Evolutionary conservation across 495 filamentous ascomycete species (phyloP).

Genomic region (Penicillium dipodomyicola): DNA sequence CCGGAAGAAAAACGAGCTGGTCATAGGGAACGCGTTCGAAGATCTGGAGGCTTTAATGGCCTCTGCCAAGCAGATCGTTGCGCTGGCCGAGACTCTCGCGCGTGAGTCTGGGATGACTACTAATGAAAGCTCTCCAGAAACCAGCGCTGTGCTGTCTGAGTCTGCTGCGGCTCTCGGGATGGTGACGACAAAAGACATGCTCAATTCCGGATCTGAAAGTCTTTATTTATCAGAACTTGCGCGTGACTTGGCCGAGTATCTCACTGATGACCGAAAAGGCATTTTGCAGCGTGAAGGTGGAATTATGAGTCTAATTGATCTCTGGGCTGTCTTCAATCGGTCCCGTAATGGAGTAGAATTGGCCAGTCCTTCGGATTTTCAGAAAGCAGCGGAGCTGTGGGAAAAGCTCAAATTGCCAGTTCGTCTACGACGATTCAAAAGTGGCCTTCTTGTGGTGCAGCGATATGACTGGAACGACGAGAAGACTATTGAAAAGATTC

Average conservation of each 20-base stretch:
- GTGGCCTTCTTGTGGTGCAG: conserved; percentile 89
- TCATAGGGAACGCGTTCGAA: conserved; percentile 93
- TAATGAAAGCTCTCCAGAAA: conserved; percentile 57
- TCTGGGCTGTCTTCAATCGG: conserved; percentile 98
- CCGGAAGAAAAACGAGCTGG: conserved; percentile 84
- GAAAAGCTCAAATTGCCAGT: conserved; percentile 86
- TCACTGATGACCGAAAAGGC: conserved; percentile 84
- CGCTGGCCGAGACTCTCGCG: conserved; percentile 85
- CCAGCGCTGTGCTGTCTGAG: conserved; percentile 72
- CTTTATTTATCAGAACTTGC: conserved; percentile 76
- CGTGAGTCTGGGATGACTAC: conserved; percentile 59
- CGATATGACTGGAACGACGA: conserved; percentile 85
- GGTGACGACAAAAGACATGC: conserved; percentile 93
- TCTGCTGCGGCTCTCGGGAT: conserved; percentile 83
- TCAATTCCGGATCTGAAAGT: conserved; percentile 53
- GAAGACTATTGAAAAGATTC: conserved; percentile 73
- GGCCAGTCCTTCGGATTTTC: conserved; percentile 87
- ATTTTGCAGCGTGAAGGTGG: conserved; percentile 82
- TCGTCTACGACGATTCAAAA: conserved; percentile 82
- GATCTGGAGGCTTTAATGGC: conserved; percentile 97
- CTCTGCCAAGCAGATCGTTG: conserved; percentile 91
- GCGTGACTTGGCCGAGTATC: conserved; percentile 86
- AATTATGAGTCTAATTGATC: conserved; percentile 90
- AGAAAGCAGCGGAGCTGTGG: conserved; percentile 84
- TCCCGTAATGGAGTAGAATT: conserved; percentile 91